Evolutionary conservation across 1,284 basidiomycete species (phyloP), one percentile per base, ranked within the genome.

Genomic region (Moesziomyces antarcticus): DNA sequence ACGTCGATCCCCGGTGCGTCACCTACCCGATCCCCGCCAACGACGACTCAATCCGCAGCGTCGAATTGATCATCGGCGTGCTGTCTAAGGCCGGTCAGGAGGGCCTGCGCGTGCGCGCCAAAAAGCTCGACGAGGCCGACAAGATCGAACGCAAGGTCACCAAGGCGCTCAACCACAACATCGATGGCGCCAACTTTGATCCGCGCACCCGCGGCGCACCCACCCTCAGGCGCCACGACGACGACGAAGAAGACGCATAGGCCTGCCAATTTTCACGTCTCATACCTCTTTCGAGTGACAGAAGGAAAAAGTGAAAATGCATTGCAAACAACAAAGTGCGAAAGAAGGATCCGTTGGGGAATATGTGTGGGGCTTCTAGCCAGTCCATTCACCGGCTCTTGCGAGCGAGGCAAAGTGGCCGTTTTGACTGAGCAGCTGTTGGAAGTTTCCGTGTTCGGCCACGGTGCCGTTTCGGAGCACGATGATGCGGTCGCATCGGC

Each of bases 21-120:
- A 98, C 97, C 88, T 99, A 98, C 85, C 92, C 97, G 37, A 97
- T 99, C 79, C 96, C 95, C 1, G 95, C 93, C 41, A 99, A 99
- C 85, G 96, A 98, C 86, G 96, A 98, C 85, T 93, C 91, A 82
- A 88, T 91, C 10, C 89, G 94, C 55, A 92, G 93, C 20, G 92
- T 93, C 46, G 95, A 98, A 82, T 87, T 99, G 37, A 89, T 99
- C 69, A 89, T 91, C 3, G 95, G 94, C 24, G 89, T 98, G 9
- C 87, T 99, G 54, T 93, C 93, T 75, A 89, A 97, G 73, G 97
- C 97, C 0, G 97, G 94, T 13, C 60, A 84, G 56, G 80, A 84
- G 33, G 83, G 83, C 5, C 58, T 82, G 22, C 61, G 61, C 42
- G 30, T 63, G 21, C 52, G 79, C 8, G 58, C 69, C 25, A 72